Evolutionary conservation across 768 basidiomycete species (phyloP).

Genomic region (Pleurotus eryngii): DNA sequence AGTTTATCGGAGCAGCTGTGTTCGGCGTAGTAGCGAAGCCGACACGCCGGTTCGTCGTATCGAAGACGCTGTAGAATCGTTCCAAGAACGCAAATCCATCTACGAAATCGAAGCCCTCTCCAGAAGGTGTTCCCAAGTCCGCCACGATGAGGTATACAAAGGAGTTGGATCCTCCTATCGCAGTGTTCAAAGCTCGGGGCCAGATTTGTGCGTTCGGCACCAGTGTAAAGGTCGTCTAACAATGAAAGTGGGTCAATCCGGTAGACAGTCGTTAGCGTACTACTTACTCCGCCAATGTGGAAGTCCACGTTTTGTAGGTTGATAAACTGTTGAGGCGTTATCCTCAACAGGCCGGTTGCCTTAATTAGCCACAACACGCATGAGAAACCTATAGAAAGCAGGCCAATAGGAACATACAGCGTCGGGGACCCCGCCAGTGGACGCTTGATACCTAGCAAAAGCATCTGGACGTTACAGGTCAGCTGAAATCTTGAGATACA

Average conservation of each 20-base stretch:
- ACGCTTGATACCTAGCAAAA: conserved; percentile 51
- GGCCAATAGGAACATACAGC: conserved; percentile 24
- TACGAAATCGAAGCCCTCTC: conserved; percentile 64
- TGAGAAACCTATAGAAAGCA: too few relatives aligned
- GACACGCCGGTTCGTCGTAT: conserved; percentile 37
- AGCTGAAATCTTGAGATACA: background rate
- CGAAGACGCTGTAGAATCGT: conserved; percentile 56
- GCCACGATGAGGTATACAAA: conserved; percentile 56
- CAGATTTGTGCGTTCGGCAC: conserved; percentile 69
- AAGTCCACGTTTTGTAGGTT: conserved; percentile 52
- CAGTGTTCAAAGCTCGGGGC: conserved; percentile 56
- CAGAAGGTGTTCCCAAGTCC: conserved; percentile 47
- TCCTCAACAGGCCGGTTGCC: conserved; percentile 52
- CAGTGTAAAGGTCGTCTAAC: conserved; percentile 48
- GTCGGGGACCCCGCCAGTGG: conserved; percentile 52
- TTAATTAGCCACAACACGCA: conserved; percentile 17
- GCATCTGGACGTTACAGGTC: conserved; percentile 32
- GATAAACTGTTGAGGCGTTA: conserved; percentile 46
- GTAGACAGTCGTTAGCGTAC: background rate
- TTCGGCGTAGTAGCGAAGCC: conserved; percentile 35
- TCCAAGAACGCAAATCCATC: conserved; percentile 59
- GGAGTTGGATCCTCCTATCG: conserved; percentile 48
- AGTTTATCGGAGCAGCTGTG: conserved; percentile 35
- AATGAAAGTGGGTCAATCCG: background rate
- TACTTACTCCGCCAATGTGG: conserved; percentile 40